Evolutionary conservation across 164 flowering plant species (phyloP).

Genomic region (Vitis labrusca): DNA sequence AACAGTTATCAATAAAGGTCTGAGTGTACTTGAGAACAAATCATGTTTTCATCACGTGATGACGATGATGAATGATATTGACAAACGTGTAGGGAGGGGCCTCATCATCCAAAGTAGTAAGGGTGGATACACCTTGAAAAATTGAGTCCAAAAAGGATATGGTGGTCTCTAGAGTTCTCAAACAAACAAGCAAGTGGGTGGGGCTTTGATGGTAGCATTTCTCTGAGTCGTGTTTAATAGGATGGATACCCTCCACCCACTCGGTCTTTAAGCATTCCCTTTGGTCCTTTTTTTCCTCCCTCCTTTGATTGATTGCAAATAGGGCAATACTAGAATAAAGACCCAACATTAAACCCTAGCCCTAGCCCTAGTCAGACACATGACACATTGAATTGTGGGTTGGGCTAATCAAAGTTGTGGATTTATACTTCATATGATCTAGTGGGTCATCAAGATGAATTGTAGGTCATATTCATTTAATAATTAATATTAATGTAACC

Average conservation of each 20-base stretch:
- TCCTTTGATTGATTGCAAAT: background rate
- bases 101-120: conserved; percentile 7
- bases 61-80: background rate
- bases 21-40: no score
- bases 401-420: no score
- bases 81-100: background rate
- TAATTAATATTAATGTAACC: no score
- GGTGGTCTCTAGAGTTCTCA: conserved; percentile 1
- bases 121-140: conserved; percentile 11
- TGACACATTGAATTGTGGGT: background rate
- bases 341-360: no score
- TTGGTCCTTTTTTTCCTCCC: background rate
- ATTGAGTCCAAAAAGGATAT: background rate
- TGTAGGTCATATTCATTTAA: no score
- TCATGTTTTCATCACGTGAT: no score
- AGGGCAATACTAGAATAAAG: no score
- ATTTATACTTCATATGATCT: no score
- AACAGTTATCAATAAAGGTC: no score
- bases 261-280: conserved; percentile 15
- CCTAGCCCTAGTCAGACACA: no score
- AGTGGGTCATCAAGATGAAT: no score
- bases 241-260: conserved; percentile 16
- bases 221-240: conserved; percentile 12
- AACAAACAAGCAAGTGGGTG: conserved; percentile 23
- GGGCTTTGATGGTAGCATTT: conserved; percentile 24